phyloP scores from a whole-genome alignment of 371 early-diverging fungal species.

The Fennellomyces sp. region DNA sequence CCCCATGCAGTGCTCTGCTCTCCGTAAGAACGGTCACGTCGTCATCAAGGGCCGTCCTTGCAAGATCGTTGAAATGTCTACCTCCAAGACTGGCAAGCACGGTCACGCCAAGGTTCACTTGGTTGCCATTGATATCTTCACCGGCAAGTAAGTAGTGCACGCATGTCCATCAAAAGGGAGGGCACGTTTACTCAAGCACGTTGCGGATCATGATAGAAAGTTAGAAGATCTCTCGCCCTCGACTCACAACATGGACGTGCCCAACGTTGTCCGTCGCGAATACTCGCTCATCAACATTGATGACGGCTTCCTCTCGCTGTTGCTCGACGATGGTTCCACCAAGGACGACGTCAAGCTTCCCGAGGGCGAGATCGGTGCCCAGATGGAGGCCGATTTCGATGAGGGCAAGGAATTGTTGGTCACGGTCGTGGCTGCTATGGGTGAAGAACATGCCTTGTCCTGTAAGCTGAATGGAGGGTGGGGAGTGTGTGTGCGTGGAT shows the following conservation, averaged over 20 bases:
- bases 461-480: constrained; percentile 62
- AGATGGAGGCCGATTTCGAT: constrained; percentile 75
- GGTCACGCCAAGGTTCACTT: constrained; percentile 99
- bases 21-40: constrained; percentile 98
- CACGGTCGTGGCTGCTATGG: constrained; percentile 91
- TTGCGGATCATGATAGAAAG: constrained; percentile 49
- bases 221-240: constrained; percentile 97
- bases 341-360: constrained; percentile 97
- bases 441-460: constrained; percentile 88
- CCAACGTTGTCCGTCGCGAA: constrained; percentile 89
- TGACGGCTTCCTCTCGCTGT: constrained; percentile 91
- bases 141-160: constrained; percentile 88
- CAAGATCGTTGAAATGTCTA: constrained; percentile 98
- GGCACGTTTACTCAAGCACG: too few relatives aligned
- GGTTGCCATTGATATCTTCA: constrained; percentile 96
- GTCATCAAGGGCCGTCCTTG: constrained; percentile 98
- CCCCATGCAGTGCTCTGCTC: constrained; percentile 99
- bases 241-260: constrained; percentile 99
- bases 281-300: constrained; percentile 88
- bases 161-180: too few relatives aligned
- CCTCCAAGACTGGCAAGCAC: constrained; percentile 98
- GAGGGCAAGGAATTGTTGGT: constrained; percentile 87
- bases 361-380: constrained; percentile 84
- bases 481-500: too few relatives aligned
- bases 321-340: constrained; percentile 75